phyloP scores from a whole-genome alignment of 495 filamentous ascomycete genomes.

The Podospora didyma region DNA sequence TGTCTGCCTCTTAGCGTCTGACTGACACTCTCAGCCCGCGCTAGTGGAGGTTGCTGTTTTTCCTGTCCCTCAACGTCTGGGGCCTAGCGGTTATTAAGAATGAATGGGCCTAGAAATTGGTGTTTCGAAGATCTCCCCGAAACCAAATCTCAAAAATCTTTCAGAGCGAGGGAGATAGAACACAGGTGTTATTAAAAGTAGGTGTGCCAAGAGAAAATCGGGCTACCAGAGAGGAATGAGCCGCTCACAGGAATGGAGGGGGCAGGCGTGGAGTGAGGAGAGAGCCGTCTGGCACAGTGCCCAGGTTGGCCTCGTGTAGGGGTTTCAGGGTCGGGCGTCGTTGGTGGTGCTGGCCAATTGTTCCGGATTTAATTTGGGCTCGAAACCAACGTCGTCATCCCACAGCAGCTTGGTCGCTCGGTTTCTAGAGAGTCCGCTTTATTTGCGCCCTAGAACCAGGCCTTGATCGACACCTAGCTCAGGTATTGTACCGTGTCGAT shows the following conservation, averaged over 20 bases:
- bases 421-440: neutral
- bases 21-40: neutral
- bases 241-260: slow-evolving; percentile 6
- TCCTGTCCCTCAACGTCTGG: neutral
- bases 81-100: neutral
- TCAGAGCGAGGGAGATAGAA: neutral
- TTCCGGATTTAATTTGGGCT: slow-evolving; percentile 24
- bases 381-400: slow-evolving; percentile 47
- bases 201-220: too few relatives aligned
- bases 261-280: neutral
- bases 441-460: neutral
- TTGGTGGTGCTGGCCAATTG: slow-evolving; percentile 28
- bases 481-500: too few relatives aligned
- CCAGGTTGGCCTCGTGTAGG: slow-evolving; percentile 2
- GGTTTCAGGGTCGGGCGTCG: slow-evolving; percentile 37
- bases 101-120: neutral
- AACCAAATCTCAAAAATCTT: neutral
- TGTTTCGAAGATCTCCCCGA: neutral
- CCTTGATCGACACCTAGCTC: neutral
- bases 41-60: neutral
- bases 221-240: slow-evolving; percentile 1
- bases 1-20: neutral
- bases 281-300: slow-evolving; percentile 2
- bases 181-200: neutral
- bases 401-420: slow-evolving; percentile 21